Percentiles rank a stretch among this genome's conserved stretches.
phyloP scores from a whole-genome alignment of 225 moss, liverwort and hornwort genomes.

The Marchantia polymorpha region DNA sequence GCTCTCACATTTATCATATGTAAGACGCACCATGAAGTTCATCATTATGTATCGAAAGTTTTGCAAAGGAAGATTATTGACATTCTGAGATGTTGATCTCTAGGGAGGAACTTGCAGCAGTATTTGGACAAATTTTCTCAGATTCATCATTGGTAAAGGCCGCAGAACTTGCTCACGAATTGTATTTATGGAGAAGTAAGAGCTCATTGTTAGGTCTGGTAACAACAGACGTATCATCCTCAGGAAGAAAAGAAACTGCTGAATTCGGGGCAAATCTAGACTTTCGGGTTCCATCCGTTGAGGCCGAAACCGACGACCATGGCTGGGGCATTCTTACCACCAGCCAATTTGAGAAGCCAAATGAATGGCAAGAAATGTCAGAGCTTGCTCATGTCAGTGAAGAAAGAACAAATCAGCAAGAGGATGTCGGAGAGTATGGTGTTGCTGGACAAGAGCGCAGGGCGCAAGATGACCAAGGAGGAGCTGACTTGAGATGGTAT shows the following conservation, averaged over 20 bases:
- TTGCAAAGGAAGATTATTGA: not conserved
- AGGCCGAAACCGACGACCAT: constrained; percentile 52
- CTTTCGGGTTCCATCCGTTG: constrained; percentile 61
- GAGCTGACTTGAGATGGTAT: constrained; percentile 70
- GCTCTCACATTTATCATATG: too few relatives aligned
- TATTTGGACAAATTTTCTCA: constrained; percentile 66
- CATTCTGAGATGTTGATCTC: not conserved
- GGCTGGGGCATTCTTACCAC: constrained; percentile 50
- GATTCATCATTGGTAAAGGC: constrained; percentile 59
- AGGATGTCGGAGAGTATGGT: constrained; percentile 12
- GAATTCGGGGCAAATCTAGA: constrained; percentile 78
- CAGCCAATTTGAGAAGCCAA: constrained; percentile 27
- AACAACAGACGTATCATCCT: constrained; percentile 14
- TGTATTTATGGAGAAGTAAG: constrained; percentile 50
- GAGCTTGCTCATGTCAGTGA: constrained; percentile 10
- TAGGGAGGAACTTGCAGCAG: constrained; percentile 67
- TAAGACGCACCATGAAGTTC: too few relatives aligned
- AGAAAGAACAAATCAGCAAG: not conserved
- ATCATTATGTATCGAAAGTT: too few relatives aligned
- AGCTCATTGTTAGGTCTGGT: constrained; percentile 1
- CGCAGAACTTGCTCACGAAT: constrained; percentile 60
- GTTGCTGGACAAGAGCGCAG: constrained; percentile 44
- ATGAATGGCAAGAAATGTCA: constrained; percentile 13
- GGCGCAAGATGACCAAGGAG: constrained; percentile 53
- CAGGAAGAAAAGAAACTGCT: constrained; percentile 27